These are phyloP conservation scores for Russula virescens DNA, from an alignment of 768 basidiomycete species.

Conservation along the genomic window DNA sequence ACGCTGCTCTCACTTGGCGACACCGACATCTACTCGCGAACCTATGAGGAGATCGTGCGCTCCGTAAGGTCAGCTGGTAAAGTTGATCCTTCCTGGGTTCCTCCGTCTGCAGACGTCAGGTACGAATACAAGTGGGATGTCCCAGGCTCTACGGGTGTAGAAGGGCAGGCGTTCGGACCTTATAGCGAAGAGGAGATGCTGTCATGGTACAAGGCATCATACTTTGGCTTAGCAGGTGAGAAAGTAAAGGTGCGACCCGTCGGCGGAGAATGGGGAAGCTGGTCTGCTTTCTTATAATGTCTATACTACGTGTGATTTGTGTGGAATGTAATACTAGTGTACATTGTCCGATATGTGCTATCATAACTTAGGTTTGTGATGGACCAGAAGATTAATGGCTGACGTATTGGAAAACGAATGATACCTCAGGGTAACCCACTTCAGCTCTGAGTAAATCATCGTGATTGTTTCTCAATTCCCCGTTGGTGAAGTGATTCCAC, in stretches of 20 bases:
- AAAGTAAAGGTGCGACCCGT: constrained; percentile 66
- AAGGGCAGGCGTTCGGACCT: constrained; percentile 65
- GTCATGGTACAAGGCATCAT: constrained; percentile 72
- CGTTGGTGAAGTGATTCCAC: constrained; percentile 97
- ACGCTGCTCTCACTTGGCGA: constrained; percentile 83
- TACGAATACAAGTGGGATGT: constrained; percentile 82
- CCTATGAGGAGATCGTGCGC: constrained; percentile 81
- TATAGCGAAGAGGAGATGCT: constrained; percentile 76
- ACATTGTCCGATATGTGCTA: constrained; percentile 11
- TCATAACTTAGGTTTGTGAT: constrained; percentile 11
- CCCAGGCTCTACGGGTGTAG: constrained; percentile 40
- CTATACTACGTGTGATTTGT: neutral
- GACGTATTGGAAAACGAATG: constrained; percentile 95
- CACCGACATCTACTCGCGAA: constrained; percentile 77
- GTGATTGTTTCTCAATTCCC: constrained; percentile 83
- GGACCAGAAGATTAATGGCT: constrained; percentile 52
- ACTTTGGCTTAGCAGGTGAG: constrained; percentile 74
- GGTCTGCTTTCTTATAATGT: constrained; percentile 49
- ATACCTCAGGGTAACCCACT: constrained; percentile 74
- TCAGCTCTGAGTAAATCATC: constrained; percentile 94
- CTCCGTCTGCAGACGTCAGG: constrained; percentile 67
- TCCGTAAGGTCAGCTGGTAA: constrained; percentile 64
- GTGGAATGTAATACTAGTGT: constrained; percentile 15
- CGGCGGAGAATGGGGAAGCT: constrained; percentile 68
- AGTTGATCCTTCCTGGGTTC: constrained; percentile 64